Conservation (phyloP, 805 yeast species). For the Barnettozyma sp. region DNA sequence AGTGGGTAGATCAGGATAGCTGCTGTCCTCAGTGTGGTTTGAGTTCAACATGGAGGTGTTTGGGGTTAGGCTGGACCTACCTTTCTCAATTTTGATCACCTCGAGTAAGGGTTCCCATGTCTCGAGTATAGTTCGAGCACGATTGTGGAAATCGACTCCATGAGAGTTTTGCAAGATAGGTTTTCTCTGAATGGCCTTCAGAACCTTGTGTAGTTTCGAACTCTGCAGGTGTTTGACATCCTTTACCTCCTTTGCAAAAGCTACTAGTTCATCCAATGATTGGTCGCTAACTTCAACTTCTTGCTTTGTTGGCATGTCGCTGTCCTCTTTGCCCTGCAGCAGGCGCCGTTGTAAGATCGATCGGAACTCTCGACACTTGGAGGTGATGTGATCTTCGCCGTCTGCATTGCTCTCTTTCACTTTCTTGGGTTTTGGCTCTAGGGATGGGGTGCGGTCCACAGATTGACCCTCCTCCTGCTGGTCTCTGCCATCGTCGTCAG, state of each 20-base stretch:
- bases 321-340: constrained; percentile 35
- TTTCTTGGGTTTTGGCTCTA: too few relatives aligned
- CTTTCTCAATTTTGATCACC: neutral
- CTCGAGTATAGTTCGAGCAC: constrained; percentile 28
- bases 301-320: constrained; percentile 31
- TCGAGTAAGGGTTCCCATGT: neutral
- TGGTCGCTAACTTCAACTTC: constrained; percentile 22
- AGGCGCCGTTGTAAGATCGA: constrained; percentile 42
- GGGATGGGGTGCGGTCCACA: too few relatives aligned
- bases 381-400: constrained; percentile 4
- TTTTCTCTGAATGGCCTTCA: constrained; percentile 40
- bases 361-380: constrained; percentile 28
- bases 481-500: too few relatives aligned
- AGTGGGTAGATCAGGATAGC: neutral
- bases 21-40: neutral
- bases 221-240: constrained; percentile 32
- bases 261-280: constrained; percentile 35
- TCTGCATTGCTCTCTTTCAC: neutral
- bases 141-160: constrained; percentile 39
- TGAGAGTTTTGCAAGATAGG: constrained; percentile 35
- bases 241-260: constrained; percentile 31
- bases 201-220: constrained; percentile 46
- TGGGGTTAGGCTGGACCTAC: neutral
- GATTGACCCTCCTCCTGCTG: too few relatives aligned
- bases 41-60: neutral